These are phyloP conservation scores for Trametes sp. DNA, from an alignment of 1,284 basidiomycete species.

Conservation along the genomic window DNA sequence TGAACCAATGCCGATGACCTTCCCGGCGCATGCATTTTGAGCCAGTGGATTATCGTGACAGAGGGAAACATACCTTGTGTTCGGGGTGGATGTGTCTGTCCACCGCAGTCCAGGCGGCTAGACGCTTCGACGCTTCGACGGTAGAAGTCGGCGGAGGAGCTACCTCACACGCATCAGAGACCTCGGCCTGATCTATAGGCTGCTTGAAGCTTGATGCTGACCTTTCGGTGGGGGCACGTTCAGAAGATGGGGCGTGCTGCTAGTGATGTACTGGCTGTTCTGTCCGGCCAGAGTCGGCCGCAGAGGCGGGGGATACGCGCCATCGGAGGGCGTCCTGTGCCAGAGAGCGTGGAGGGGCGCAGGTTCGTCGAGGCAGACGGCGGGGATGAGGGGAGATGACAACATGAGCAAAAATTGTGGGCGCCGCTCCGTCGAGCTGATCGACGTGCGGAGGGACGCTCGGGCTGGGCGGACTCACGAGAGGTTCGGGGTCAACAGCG, in stretches of 20 bases:
- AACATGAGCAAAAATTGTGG: conserved; percentile 23
- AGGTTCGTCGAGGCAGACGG: conserved; percentile 14
- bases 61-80: conserved; percentile 71
- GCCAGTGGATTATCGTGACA: neutral
- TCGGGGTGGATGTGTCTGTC: conserved; percentile 87
- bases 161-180: conserved; percentile 11
- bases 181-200: neutral
- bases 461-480: conserved; percentile 33
- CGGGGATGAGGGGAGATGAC: conserved; percentile 19
- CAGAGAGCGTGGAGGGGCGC: conserved; percentile 9
- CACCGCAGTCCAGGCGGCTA: conserved; percentile 95
- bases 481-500: conserved; percentile 36
- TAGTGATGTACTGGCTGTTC: conserved; percentile 25
- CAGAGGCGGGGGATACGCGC: conserved; percentile 34
- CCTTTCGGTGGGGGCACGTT: conserved; percentile 28
- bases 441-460: neutral
- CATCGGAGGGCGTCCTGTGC: conserved; percentile 33
- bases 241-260: conserved; percentile 18
- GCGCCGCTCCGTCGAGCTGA: conserved; percentile 6
- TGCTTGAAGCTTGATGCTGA: conserved; percentile 5
- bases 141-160: conserved; percentile 42
- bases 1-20: conserved; percentile 93
- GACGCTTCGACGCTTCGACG: conserved; percentile 84
- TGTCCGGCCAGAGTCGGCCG: conserved; percentile 32
- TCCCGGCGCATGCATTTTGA: conserved; percentile 11